Conservation (phyloP, 139 green algal genomes). For the Chlamydomonas incerta region DNA sequence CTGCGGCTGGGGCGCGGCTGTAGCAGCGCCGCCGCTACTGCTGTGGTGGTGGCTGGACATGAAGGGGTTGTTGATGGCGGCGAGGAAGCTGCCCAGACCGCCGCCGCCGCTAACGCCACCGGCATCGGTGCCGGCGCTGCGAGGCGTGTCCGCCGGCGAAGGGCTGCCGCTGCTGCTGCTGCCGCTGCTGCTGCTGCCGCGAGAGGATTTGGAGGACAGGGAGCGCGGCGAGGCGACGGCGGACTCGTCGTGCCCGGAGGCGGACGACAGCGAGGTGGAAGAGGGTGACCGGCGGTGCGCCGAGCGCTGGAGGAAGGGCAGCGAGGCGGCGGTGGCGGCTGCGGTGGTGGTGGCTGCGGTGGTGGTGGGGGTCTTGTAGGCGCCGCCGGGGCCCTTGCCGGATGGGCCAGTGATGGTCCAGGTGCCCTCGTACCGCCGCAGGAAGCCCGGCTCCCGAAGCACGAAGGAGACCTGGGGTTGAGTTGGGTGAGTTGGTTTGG, state of each 20-base stretch:
- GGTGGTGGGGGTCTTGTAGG: neutral
- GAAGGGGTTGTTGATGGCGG: slow-evolving; percentile 37
- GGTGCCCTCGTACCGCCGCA: slow-evolving; percentile 56
- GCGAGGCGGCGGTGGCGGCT: neutral
- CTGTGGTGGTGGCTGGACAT: neutral
- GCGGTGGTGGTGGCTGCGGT: neutral
- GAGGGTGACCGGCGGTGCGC: neutral
- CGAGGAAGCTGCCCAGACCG: neutral
- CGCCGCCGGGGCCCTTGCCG: neutral
- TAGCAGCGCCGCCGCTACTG: neutral
- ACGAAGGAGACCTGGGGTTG: slow-evolving; percentile 61
- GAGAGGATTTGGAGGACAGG: neutral
- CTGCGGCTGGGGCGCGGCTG: neutral
- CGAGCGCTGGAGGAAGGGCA: neutral
- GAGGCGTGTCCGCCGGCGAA: neutral
- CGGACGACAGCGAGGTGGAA: too few relatives aligned
- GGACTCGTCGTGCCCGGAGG: too few relatives aligned
- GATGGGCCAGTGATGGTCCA: slow-evolving; percentile 44
- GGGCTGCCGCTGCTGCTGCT: neutral
- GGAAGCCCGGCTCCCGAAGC: slow-evolving; percentile 67
- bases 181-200: neutral
- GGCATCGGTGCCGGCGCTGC: neutral
- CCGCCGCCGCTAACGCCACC: neutral
- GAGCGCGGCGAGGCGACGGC: too few relatives aligned
- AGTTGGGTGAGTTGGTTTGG: too few relatives aligned